phyloP scores from a whole-genome alignment of 305 asterid species.

The Fraxinus floribunda region DNA sequence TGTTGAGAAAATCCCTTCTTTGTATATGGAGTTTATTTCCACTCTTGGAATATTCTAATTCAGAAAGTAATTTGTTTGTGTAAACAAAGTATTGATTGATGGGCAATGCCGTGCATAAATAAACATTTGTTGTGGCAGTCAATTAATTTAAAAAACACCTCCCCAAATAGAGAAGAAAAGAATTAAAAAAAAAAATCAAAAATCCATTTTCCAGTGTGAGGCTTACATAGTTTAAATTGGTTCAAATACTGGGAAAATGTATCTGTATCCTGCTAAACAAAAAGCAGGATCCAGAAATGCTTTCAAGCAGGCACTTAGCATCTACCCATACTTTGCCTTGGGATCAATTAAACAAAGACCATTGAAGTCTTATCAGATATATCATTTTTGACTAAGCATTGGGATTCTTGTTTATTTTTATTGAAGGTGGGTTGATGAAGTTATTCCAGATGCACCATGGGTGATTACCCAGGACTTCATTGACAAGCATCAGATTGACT shows the following conservation, averaged over 20 bases:
- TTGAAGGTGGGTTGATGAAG: slow-evolving; percentile 61
- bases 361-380: background rate
- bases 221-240: background rate
- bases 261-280: background rate
- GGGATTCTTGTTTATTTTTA: slow-evolving; percentile 7
- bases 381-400: background rate
- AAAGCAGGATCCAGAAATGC: background rate
- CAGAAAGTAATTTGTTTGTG: background rate
- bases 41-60: background rate
- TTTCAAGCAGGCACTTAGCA: background rate
- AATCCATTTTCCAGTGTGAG: background rate
- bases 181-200: background rate
- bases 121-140: background rate
- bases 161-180: background rate
- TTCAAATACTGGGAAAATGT: background rate
- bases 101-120: background rate
- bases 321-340: background rate
- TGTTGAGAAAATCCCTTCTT: background rate
- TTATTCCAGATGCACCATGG: slow-evolving; percentile 63
- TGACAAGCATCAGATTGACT: slow-evolving; percentile 53
- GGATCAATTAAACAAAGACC: background rate
- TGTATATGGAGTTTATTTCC: background rate
- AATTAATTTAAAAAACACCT: background rate
- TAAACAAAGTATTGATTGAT: background rate
- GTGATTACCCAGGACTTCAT: slow-evolving; percentile 49